These are phyloP conservation scores for Candida khao-thaluensis DNA, from an alignment of 805 yeast genomes.

Conservation along the genomic window DNA sequence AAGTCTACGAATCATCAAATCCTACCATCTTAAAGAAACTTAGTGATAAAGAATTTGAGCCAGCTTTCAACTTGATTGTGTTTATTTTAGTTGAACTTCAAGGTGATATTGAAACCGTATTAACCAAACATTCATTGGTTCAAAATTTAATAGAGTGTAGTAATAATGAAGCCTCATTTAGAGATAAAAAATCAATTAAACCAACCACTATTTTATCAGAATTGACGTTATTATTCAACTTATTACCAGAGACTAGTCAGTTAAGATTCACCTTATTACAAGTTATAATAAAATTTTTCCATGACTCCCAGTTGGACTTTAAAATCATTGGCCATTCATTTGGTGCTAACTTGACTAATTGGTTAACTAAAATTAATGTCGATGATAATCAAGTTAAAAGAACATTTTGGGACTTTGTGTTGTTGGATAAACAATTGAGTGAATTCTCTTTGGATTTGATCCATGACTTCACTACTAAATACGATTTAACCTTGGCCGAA, in stretches of 20 bases:
- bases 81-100: constrained; percentile 35
- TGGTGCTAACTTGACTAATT: constrained; percentile 34
- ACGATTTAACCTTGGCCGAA: constrained; percentile 26
- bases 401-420: constrained; percentile 38
- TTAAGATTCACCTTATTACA: constrained; percentile 31
- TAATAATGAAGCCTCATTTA: constrained; percentile 37
- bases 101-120: constrained; percentile 24
- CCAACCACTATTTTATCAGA: constrained; percentile 41
- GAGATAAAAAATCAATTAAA: constrained; percentile 45
- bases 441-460: constrained; percentile 33
- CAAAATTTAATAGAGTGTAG: constrained; percentile 29
- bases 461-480: constrained; percentile 32
- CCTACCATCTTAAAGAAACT: constrained; percentile 32
- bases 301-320: constrained; percentile 30
- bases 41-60: constrained; percentile 45
- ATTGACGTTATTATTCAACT: constrained; percentile 42
- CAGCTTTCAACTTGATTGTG: constrained; percentile 41
- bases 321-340: constrained; percentile 33
- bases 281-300: constrained; percentile 32
- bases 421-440: constrained; percentile 32
- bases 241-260: constrained; percentile 33
- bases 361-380: constrained; percentile 32
- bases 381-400: constrained; percentile 27
- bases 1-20: constrained; percentile 27
- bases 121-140: constrained; percentile 26